A percentile compares a stretch with the other conserved stretches of the same genome.
phyloP scores from a whole-genome alignment of 2,329 filamentous ascomycete genomes.

The Penicillium fuscoglaucum region DNA sequence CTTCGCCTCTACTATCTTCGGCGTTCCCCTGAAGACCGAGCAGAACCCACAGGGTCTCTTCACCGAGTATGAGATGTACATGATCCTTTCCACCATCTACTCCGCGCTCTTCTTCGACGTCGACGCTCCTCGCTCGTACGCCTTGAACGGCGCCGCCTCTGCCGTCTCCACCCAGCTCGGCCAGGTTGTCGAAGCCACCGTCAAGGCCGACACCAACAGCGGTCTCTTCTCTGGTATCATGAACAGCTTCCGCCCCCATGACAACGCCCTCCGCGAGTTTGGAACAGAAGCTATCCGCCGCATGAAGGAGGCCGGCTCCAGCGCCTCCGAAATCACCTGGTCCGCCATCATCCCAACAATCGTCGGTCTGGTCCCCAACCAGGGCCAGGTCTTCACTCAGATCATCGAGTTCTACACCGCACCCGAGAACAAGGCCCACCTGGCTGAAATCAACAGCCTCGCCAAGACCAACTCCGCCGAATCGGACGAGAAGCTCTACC shows the following conservation, averaged over 20 bases:
- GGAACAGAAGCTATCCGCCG: constrained; percentile 66
- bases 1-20: constrained; percentile 57
- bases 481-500: constrained; percentile 63
- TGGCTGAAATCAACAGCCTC: constrained; percentile 61
- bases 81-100: constrained; percentile 65
- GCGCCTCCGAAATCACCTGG: constrained; percentile 67
- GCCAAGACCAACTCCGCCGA: constrained; percentile 58
- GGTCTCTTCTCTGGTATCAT: constrained; percentile 57
- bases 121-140: constrained; percentile 67
- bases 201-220: constrained; percentile 61
- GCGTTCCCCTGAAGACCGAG: constrained; percentile 56
- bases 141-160: constrained; percentile 59
- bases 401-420: constrained; percentile 72
- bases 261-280: constrained; percentile 61
- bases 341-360: constrained; percentile 68
- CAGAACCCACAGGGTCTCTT: constrained; percentile 54
- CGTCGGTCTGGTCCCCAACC: constrained; percentile 67
- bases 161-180: constrained; percentile 61
- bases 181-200: constrained; percentile 62
- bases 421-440: constrained; percentile 54
- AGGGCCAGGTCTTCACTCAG: constrained; percentile 71
- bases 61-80: constrained; percentile 59
- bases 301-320: constrained; percentile 63
- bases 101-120: constrained; percentile 65
- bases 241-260: constrained; percentile 51